Evolutionary conservation across 345 rosid species (phyloP).

Genomic region (Lagerstroemia speciosa): DNA sequence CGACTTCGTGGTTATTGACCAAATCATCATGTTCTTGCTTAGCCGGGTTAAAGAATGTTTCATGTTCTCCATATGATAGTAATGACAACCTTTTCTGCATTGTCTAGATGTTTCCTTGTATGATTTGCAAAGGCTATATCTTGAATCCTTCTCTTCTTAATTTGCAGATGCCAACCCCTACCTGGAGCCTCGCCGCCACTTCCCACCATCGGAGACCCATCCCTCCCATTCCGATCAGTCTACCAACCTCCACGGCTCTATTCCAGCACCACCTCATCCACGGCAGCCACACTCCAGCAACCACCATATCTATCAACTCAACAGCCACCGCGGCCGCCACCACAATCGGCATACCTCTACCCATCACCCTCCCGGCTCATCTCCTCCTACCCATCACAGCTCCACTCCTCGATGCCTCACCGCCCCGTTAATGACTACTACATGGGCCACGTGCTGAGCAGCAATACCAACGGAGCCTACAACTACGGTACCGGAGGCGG

Average conservation of each 20-base stretch:
- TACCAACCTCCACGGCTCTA: constrained; percentile 34
- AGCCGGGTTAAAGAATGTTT: no score
- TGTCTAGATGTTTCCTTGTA: background rate
- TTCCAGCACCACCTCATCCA: constrained; percentile 30
- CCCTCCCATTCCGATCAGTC: constrained; percentile 41
- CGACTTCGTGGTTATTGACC: no score
- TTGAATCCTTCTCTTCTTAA: background rate
- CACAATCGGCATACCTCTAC: constrained; percentile 25
- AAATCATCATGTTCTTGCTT: no score
- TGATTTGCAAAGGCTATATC: background rate
- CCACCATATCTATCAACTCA: constrained; percentile 14
- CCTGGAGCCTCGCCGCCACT: constrained; percentile 34
- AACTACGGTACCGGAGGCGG: constrained; percentile 18
- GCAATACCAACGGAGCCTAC: background rate
- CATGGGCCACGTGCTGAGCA: constrained; percentile 46
- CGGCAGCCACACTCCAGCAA: constrained; percentile 16
- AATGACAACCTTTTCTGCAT: background rate
- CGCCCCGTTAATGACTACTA: constrained; percentile 39
- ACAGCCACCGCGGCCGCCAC: background rate
- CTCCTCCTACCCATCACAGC: constrained; percentile 30
- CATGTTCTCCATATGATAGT: no score
- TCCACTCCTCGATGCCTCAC: constrained; percentile 18
- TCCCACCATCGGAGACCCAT: constrained; percentile 39
- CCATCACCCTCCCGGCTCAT: constrained; percentile 40
- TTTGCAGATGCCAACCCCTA: constrained; percentile 42